Percentiles rank a stretch among this genome's conserved stretches.
These are phyloP conservation scores for Henckelia pumila DNA, from an alignment of 257 asterid species.

Conservation along the genomic window DNA sequence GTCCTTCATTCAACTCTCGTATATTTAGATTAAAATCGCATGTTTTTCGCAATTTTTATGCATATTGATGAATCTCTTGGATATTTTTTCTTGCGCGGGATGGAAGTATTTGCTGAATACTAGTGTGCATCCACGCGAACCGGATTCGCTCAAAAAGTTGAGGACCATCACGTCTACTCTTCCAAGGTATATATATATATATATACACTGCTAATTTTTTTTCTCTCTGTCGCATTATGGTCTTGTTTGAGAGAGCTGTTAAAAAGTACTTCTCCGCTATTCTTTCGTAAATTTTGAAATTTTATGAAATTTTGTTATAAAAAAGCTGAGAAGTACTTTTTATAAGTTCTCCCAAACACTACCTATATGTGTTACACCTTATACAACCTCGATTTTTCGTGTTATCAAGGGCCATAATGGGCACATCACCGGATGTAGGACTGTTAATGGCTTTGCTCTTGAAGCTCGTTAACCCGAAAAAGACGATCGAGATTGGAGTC, in stretches of 20 bases:
- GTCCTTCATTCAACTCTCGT: too few species aligned
- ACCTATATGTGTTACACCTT: background rate
- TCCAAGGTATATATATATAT: constrained; percentile 31
- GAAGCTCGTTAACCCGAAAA: constrained; percentile 42
- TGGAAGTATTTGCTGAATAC: constrained; percentile 50
- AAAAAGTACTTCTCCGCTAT: too few species aligned
- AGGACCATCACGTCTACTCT: constrained; percentile 42
- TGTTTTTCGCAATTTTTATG: too few species aligned
- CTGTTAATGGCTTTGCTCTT: constrained; percentile 46
- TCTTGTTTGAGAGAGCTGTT: too few species aligned
- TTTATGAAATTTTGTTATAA: too few species aligned
- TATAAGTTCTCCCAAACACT: too few species aligned
- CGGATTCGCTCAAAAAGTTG: constrained; percentile 46
- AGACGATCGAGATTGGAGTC: constrained; percentile 55
- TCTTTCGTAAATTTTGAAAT: too few species aligned
- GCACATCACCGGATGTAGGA: constrained; percentile 50
- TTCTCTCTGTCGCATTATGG: background rate
- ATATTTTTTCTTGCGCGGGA: background rate
- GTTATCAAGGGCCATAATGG: constrained; percentile 37
- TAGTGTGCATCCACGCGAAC: constrained; percentile 50
- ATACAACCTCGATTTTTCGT: background rate
- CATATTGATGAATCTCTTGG: too few species aligned
- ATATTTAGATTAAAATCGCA: too few species aligned
- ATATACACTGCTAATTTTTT: background rate
- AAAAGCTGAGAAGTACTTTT: too few species aligned